Percentiles rank a stretch among this genome's conserved stretches.
phyloP scores from a whole-genome alignment of 805 yeast genomes.

The Brettanomyces custersianus region DNA sequence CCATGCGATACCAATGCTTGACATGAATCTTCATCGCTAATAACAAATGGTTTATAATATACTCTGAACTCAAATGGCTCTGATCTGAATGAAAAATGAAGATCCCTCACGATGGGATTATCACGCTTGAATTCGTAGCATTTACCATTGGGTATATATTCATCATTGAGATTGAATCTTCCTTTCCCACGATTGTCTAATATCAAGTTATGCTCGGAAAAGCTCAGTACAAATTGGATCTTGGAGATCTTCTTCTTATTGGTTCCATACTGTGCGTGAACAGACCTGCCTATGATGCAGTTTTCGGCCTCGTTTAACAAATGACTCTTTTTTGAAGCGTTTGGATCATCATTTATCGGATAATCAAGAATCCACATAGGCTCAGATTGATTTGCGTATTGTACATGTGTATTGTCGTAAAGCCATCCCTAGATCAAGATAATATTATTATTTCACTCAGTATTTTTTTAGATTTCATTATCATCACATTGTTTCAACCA shows the following conservation, averaged over 20 bases:
- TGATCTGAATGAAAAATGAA: conserved; percentile 1
- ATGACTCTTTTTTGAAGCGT: neutral
- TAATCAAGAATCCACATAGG: conserved; percentile 7
- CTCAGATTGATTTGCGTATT: too few relatives aligned
- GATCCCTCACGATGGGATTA: neutral
- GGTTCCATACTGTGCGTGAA: conserved; percentile 1
- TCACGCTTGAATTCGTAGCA: neutral
- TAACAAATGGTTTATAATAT: conserved; percentile 1
- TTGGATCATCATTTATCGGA: neutral
- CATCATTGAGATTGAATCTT: conserved; percentile 3
- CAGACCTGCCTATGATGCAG: conserved; percentile 1
- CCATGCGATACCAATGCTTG: neutral
- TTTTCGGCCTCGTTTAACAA: neutral
- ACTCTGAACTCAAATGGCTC: conserved; percentile 1
- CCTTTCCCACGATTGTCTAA: conserved; percentile 4
- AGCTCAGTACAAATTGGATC: conserved; percentile 1
- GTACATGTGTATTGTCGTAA: too few relatives aligned
- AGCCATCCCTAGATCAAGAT: too few relatives aligned
- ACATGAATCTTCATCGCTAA: neutral
- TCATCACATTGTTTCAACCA: neutral
- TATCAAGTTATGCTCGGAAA: neutral
- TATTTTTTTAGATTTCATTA: neutral
- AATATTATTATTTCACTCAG: neutral
- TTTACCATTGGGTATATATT: conserved; percentile 2
- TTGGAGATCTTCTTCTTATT: conserved; percentile 3